These are phyloP conservation scores for Peronospora belbahrii DNA, from an alignment of 352 stramenopile species.

Conservation along the genomic window DNA sequence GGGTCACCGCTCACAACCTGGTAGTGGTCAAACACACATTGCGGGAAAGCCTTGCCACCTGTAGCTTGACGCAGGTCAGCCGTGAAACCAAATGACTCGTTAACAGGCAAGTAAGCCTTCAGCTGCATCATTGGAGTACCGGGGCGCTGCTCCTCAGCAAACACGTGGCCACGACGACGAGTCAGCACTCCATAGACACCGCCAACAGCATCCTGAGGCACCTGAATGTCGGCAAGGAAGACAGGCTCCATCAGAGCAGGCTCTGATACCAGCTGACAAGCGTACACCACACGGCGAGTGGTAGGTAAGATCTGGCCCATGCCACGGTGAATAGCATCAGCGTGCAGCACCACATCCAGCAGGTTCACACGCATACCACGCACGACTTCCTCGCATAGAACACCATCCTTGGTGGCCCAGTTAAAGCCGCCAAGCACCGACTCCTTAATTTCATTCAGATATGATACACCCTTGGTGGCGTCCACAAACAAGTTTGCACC, in stretches of 20 bases:
- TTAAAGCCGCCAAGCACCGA: constrained; percentile 98
- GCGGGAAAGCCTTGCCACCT: constrained; percentile 99
- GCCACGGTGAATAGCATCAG: constrained; percentile 99
- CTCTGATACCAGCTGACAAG: constrained; percentile 91
- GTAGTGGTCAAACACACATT: constrained; percentile 99
- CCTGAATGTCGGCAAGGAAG: constrained; percentile 98
- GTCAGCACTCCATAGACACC: constrained; percentile 99
- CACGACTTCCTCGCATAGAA: constrained; percentile 97
- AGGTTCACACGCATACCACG: constrained; percentile 96
- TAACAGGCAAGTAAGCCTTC: constrained; percentile 98
- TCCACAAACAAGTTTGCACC: constrained; percentile 98
- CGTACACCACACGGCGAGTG: constrained; percentile 96
- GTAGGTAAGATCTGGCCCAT: constrained; percentile 99
- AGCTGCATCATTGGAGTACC: constrained; percentile 98
- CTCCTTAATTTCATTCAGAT: constrained; percentile 99
- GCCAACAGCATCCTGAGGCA: constrained; percentile 97
- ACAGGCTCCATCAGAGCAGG: constrained; percentile 97
- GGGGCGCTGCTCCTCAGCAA: constrained; percentile 96
- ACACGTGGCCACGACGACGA: constrained; percentile 97
- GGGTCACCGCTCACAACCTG: constrained; percentile 92
- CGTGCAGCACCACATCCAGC: constrained; percentile 98
- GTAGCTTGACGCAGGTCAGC: constrained; percentile 96
- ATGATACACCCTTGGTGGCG: constrained; percentile 99
- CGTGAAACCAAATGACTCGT: constrained; percentile 99
- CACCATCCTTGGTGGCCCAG: constrained; percentile 96